Evolutionary conservation across 2,329 filamentous ascomycete genomes (phyloP), one percentile per base, ranked within the genome.

Genomic region (Claviceps pazoutovae): DNA sequence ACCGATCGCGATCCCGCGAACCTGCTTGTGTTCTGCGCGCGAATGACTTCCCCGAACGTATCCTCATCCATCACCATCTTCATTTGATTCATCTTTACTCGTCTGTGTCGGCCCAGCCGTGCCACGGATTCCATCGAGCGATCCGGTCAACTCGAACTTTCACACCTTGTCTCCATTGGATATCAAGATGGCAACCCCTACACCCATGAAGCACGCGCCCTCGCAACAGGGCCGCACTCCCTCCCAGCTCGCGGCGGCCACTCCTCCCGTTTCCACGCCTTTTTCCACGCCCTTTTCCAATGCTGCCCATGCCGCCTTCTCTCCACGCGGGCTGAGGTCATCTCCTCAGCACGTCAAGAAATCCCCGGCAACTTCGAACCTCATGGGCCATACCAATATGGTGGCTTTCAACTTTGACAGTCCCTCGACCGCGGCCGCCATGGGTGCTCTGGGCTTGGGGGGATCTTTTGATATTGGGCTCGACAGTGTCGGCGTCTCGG

Each of bases 211-310:
- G 63, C 70, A 72, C 56, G 66, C 56, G 49, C 58, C 64, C 30
- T 70, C 68, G 37, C 68, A 71, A 58, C 69, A 71, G 57, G 68
- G 68, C 30, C 66, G 68, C 39, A 72, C 70, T 9, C 69, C 73
- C 43, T 79, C 76, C 14, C 75, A 78, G 57, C 64, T 74, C 53
- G 71, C 75, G 2, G 76, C 69, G 5, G 78, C 76, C 3, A 83
- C 80, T 5, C 81, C 81, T 14, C 79, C 80, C n/a, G 80, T 81
- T 23, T 83, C 80, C 38, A 84, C 80, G 1, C 80, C 80, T 14
- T 83, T 83, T 66, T 82, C 79, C 53, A 74, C 80, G 1, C 80
- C 80, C 14, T 83, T 83, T 66, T 82, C 79, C 53, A 74, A 78
- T 39, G 70, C 74, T 44, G 72, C 72, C 1, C 73, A 76, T 49